phyloP scores from a whole-genome alignment of 352 stramenopile genomes.

The Globisporangium okanoganense region DNA sequence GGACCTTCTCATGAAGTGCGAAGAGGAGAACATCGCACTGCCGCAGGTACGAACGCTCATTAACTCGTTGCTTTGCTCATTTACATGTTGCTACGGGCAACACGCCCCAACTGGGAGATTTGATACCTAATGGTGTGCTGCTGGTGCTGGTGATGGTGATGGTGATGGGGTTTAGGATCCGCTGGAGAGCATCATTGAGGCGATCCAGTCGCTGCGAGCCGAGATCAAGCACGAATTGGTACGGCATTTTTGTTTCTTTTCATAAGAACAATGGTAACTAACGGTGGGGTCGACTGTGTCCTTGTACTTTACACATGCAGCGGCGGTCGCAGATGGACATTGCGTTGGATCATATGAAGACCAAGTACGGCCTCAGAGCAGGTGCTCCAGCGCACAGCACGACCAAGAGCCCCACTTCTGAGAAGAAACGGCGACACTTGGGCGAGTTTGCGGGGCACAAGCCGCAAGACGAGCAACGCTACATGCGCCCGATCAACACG shows the following conservation, averaged over 20 bases:
- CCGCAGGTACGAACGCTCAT: constrained; percentile 25
- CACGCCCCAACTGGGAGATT: too few relatives aligned
- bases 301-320: constrained; percentile 15
- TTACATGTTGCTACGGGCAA: too few relatives aligned
- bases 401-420: neutral
- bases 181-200: constrained; percentile 37
- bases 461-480: constrained; percentile 17
- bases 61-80: too few relatives aligned
- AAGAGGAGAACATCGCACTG: constrained; percentile 39
- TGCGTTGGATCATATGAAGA: constrained; percentile 34
- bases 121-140: too few relatives aligned
- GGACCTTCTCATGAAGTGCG: constrained; percentile 64
- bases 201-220: constrained; percentile 29
- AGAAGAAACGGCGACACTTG: constrained; percentile 1
- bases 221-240: constrained; percentile 42
- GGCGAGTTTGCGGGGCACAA: neutral
- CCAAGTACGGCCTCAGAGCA: constrained; percentile 23
- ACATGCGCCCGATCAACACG: neutral
- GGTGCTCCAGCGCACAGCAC: constrained; percentile 3
- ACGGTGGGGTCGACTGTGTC: neutral
- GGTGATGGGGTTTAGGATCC: constrained; percentile 25
- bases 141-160: too few relatives aligned
- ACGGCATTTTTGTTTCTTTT: too few relatives aligned
- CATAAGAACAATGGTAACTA: neutral
- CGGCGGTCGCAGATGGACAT: constrained; percentile 31